Evolutionary conservation across 106 monocot species (phyloP), one percentile per base, ranked within the genome.

Genomic region (Amphibolis antarctica): DNA sequence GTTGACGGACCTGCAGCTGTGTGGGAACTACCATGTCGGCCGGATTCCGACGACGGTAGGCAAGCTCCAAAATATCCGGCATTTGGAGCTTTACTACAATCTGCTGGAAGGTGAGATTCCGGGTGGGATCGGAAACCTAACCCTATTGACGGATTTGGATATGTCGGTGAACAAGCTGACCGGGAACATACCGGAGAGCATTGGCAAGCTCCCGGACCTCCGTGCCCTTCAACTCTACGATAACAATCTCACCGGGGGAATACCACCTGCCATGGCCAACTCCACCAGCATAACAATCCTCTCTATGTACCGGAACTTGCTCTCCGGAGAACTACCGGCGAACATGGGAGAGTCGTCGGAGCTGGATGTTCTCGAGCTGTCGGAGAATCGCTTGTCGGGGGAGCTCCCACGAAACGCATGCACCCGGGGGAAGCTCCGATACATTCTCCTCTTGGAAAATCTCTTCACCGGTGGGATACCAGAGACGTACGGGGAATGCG

Each of bases 71-170:
- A 90, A 87, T 28, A 71, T 96, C 49, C 68, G 60, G 60, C 59
- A 80, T 7, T 73, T 96, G 12, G 96, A 96, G 49, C 76, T 96
- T 30, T 96, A 96, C 74, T 96, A 96, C 67, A 96, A 96, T 74
- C 12, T 47, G 6, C 73, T 90, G 0, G 69, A 47, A 10, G 90
- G 96, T 27, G 72, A 48, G 30, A 80, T 96, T 59, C 96, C 96
- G 0, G 74, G 66, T 5, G 89, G 86, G 46, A 75, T 96, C 26
- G 96, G 96, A 10, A 96, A 96, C 51, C 62, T 96, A 48, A 78
- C 96, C 0, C 10, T 42, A 46, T 60, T 96, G 25, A 55, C 61
- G 12, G 96, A 96, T 69, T 69, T 86, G 23, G 96, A 96, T 63
- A 36, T 86, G 30, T 96, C 96, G 5, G 86, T 80, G n/a, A 96